Evolutionary conservation across 192 early-diverging fungal species (phyloP), one percentile per base, ranked within the genome.

Genomic region (Coemansia sp.): DNA sequence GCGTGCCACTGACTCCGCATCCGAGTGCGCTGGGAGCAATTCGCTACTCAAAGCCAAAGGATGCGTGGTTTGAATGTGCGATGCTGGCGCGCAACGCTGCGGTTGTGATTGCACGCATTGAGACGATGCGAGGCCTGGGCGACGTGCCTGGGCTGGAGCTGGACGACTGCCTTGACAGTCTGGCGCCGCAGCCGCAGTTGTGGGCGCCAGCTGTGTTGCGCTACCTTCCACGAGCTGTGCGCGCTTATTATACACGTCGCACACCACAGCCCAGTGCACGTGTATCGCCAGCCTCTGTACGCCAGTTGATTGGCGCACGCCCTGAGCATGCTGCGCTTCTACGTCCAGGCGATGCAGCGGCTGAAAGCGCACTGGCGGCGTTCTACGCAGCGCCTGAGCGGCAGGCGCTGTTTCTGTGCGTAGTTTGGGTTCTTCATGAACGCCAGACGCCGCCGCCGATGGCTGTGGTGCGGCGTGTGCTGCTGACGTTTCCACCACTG

Each of bases 401-500:
- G 56, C 90, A 89, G 38, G 74, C 88, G 14, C 79, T 84, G 61
- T 85, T 92, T 53, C 65, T 92, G 17, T 87, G 86, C 50, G 82
- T 84, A 3, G 66, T 92, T 15, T 92, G 90, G 90, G 70, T 83
- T 61, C 76, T 82, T 48, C 66, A 79, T 19, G 72, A 73, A 49
- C 76, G 41, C 37, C 58, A 19, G 22, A 54, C 27, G 29, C 54
- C 69, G 22, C 58, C 57, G 27, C 79, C 65, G 65, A 59, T 71
- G 50, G 62, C 60, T 56, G 73, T 84, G 14, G 79, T 89, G 48
- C 85, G 89, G 23, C 87, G 87, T 5, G 76, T 89, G 55, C 69
- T 92, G 60, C 81, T 89, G 54, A 66, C 79, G 43, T 88, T 92
- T 75, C 87, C 89, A 17, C 85, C 85, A 50, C 83, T 88, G 19